These are phyloP conservation scores for Penicillium longicatenatum DNA, from an alignment of 495 filamentous ascomycete species.

Conservation along the genomic window DNA sequence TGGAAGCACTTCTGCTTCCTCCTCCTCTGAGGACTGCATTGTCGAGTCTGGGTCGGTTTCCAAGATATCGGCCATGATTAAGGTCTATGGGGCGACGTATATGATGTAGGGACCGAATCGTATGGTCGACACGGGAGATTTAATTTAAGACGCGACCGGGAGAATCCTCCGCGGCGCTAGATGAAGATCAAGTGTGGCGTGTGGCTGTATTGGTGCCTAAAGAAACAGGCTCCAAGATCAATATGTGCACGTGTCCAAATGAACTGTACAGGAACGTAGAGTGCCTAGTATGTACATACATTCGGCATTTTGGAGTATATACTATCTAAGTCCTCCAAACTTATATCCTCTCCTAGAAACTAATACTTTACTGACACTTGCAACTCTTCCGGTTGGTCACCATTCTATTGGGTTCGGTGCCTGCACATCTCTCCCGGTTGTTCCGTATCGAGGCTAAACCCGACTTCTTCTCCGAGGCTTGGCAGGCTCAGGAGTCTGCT, in stretches of 20 bases:
- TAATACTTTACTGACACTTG: neutral
- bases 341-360: no score
- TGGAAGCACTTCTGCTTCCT: slow-evolving; percentile 41
- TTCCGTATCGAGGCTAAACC: neutral
- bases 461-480: neutral
- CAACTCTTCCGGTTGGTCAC: neutral
- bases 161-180: slow-evolving; percentile 4
- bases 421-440: neutral
- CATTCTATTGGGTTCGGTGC: neutral
- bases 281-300: neutral
- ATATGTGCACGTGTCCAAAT: neutral
- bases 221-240: neutral
- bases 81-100: neutral
- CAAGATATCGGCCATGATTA: slow-evolving; percentile 30
- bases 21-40: slow-evolving; percentile 36
- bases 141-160: slow-evolving; percentile 5
- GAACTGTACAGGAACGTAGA: neutral
- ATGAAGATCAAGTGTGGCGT: slow-evolving; percentile 1
- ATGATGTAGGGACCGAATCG: neutral
- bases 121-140: slow-evolving; percentile 1
- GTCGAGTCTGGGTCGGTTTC: slow-evolving; percentile 34
- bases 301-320: no score
- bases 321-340: no score
- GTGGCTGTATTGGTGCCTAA: neutral
- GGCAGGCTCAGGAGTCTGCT: neutral